Conservation (phyloP, 257 asterid species). For the Phtheirospermum japonicum region DNA sequence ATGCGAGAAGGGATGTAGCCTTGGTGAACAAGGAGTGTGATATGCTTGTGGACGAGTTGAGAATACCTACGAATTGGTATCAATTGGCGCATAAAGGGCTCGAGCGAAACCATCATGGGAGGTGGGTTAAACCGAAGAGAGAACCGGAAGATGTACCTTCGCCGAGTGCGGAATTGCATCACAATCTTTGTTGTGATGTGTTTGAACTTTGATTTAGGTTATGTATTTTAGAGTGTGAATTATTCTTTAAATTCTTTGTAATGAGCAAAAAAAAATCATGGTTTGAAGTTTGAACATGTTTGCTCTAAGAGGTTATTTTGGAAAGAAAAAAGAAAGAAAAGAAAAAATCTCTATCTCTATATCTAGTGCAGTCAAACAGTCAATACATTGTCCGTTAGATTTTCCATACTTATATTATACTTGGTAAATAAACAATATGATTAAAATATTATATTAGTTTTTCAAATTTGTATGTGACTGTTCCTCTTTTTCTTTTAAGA, state of each 20-base stretch:
- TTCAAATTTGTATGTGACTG: too few relatives aligned
- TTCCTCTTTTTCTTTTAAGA: too few relatives aligned
- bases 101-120: constrained; percentile 50
- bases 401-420: too few relatives aligned
- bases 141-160: constrained; percentile 68
- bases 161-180: constrained; percentile 40
- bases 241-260: background rate
- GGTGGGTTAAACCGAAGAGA: constrained; percentile 76
- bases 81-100: constrained; percentile 68
- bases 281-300: too few relatives aligned
- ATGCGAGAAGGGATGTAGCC: constrained; percentile 62
- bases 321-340: too few relatives aligned
- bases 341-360: too few relatives aligned
- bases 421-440: too few relatives aligned
- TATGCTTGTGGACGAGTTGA: constrained; percentile 70
- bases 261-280: too few relatives aligned
- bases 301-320: too few relatives aligned
- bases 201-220: constrained; percentile 9
- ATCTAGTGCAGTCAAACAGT: too few relatives aligned
- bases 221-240: background rate
- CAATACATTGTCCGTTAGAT: too few relatives aligned
- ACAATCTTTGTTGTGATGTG: background rate
- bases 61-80: constrained; percentile 66
- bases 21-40: constrained; percentile 78
- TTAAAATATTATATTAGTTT: too few relatives aligned